Percentiles rank a stretch among this genome's conserved stretches.
These are phyloP conservation scores for Tephrocybe rancida DNA, from an alignment of 768 basidiomycete species.

Conservation along the genomic window DNA sequence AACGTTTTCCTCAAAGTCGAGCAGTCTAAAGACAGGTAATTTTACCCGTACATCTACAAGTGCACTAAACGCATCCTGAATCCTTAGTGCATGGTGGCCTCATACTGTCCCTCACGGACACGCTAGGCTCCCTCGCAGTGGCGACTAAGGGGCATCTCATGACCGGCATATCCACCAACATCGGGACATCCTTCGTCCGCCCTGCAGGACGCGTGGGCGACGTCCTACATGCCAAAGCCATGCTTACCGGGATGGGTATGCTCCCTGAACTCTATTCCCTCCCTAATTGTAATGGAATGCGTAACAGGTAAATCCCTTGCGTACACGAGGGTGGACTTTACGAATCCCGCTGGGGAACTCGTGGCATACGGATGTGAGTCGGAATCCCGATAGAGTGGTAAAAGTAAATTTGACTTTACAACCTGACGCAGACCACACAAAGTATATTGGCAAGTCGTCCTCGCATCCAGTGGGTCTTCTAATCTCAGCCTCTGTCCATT, in stretches of 20 bases:
- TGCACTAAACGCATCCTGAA: constrained; percentile 10
- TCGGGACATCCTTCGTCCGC: constrained; percentile 76
- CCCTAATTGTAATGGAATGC: no score
- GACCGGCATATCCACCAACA: constrained; percentile 88
- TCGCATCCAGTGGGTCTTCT: constrained; percentile 37
- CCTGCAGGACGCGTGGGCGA: constrained; percentile 78
- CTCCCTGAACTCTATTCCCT: not conserved
- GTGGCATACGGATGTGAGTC: constrained; percentile 82
- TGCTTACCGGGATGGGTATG: constrained; percentile 71
- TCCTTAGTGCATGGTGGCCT: constrained; percentile 75
- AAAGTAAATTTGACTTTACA: constrained; percentile 6
- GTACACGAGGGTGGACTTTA: constrained; percentile 82
- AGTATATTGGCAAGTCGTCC: constrained; percentile 77
- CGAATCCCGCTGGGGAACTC: constrained; percentile 58
- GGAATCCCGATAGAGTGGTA: not conserved
- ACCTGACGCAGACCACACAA: constrained; percentile 77
- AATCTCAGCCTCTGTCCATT: not conserved
- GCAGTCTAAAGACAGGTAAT: constrained; percentile 48
- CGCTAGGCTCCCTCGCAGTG: constrained; percentile 82
- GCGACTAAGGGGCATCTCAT: constrained; percentile 81
- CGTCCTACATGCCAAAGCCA: constrained; percentile 61
- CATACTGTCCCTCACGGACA: constrained; percentile 81
- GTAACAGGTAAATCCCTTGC: constrained; percentile 84
- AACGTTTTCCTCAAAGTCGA: constrained; percentile 73
- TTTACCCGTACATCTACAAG: not conserved